phyloP scores from a whole-genome alignment of 2,329 filamentous ascomycete species.

The Acarospora socialis region DNA sequence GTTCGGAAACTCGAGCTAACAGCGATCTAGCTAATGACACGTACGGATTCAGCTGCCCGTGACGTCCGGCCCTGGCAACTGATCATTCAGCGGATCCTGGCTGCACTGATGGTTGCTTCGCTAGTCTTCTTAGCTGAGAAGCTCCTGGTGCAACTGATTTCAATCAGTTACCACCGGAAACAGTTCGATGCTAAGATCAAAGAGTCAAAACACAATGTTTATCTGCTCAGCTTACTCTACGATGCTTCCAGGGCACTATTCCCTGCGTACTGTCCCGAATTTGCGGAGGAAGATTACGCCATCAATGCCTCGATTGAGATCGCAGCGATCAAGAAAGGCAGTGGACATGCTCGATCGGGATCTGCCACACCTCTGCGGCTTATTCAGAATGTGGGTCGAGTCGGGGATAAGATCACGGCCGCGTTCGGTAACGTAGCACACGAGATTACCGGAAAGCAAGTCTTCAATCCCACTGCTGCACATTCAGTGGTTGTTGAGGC shows the following conservation, averaged over 20 bases:
- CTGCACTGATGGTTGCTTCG: slow-evolving; percentile 37
- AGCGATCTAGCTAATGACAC: slow-evolving; percentile 27
- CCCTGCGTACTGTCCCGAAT: slow-evolving; percentile 82
- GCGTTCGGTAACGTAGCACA: slow-evolving; percentile 86
- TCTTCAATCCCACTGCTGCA: slow-evolving; percentile 83
- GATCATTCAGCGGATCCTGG: slow-evolving; percentile 44
- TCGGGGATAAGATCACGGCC: slow-evolving; percentile 87
- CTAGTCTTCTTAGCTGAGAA: slow-evolving; percentile 46
- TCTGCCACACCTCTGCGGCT: slow-evolving; percentile 64
- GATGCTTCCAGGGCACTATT: slow-evolving; percentile 82
- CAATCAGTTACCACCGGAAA: slow-evolving; percentile 54
- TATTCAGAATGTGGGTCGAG: slow-evolving; percentile 59
- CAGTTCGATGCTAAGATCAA: slow-evolving; percentile 60
- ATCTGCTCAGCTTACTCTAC: slow-evolving; percentile 70
- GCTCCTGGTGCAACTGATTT: slow-evolving; percentile 48
- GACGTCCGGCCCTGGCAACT: slow-evolving; percentile 34
- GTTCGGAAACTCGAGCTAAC: slow-evolving; percentile 5
- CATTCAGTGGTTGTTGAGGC: slow-evolving; percentile 84
- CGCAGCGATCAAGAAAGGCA: slow-evolving; percentile 32
- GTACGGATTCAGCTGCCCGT: slow-evolving; percentile 16
- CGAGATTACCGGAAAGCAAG: slow-evolving; percentile 88
- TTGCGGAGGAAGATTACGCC: slow-evolving; percentile 78
- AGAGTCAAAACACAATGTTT: slow-evolving; percentile 75
- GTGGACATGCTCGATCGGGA: slow-evolving; percentile 39
- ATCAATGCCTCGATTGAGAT: slow-evolving; percentile 76